These are phyloP conservation scores for Singerocomus rubriflavus DNA, from an alignment of 1,284 basidiomycete species.

Conservation along the genomic window DNA sequence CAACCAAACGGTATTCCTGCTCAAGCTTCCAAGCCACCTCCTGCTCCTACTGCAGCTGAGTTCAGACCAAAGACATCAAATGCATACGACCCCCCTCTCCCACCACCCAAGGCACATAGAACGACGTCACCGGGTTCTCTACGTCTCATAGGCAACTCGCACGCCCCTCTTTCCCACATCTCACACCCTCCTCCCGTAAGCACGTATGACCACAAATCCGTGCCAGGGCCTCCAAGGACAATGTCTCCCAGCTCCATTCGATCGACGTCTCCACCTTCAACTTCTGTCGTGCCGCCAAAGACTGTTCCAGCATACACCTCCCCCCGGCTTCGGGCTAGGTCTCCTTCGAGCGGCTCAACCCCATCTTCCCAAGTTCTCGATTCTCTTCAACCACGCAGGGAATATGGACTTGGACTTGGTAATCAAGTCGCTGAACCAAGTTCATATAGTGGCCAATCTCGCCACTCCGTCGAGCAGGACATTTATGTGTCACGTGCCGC, in stretches of 20 bases:
- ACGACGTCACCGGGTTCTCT: constrained; percentile 26
- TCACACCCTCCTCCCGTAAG: constrained; percentile 14
- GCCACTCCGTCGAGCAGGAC: constrained; percentile 36
- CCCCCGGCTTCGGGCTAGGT: constrained; percentile 36
- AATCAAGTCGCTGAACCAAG: constrained; percentile 22
- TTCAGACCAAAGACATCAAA: constrained; percentile 64
- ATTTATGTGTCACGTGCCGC: constrained; percentile 41
- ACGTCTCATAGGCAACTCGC: constrained; percentile 19
- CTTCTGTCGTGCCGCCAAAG: constrained; percentile 25
- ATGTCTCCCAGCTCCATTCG: constrained; percentile 37
- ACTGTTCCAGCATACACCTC: constrained; percentile 15
- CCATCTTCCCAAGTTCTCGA: constrained; percentile 38
- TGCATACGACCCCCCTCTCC: constrained; percentile 79
- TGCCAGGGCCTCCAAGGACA: constrained; percentile 26
- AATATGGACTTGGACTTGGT: constrained; percentile 29
- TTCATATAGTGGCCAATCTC: constrained; percentile 15
- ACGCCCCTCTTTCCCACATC: constrained; percentile 13
- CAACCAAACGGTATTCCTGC: constrained; percentile 16
- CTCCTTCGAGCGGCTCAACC: constrained; percentile 50
- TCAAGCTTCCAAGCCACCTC: constrained; percentile 34
- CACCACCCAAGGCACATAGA: constrained; percentile 44
- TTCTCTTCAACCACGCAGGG: constrained; percentile 23
- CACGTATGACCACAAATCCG: constrained; percentile 18
- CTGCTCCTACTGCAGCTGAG: constrained; percentile 36
- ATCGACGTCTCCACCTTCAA: constrained; percentile 28